phyloP scores from a whole-genome alignment of 164 flowering plant genomes.

The Hamamelis virginiana region DNA sequence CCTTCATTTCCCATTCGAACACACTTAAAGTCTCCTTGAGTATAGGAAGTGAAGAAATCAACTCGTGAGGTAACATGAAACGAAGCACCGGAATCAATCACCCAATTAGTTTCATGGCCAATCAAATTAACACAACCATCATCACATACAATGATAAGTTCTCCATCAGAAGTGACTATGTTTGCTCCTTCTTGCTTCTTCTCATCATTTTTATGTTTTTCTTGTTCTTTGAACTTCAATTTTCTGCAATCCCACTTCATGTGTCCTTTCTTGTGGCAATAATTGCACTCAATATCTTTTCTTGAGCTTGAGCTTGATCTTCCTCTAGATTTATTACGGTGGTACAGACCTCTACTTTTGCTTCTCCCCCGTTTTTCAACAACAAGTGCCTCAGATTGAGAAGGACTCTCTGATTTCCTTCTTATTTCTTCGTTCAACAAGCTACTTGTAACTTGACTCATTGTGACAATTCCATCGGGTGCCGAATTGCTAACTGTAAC shows the following conservation, averaged over 20 bases:
- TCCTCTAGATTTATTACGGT: not conserved
- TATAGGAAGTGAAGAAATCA: constrained; percentile 17
- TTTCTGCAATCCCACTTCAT: too few species aligned
- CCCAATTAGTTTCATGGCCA: too few species aligned
- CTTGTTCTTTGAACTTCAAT: too few species aligned
- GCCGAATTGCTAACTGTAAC: constrained; percentile 4
- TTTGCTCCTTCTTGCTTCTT: too few species aligned
- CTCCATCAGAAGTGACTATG: too few species aligned
- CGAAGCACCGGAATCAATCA: not conserved
- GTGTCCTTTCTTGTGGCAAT: too few species aligned
- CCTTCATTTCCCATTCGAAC: constrained; percentile 24
- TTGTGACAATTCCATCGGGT: not conserved
- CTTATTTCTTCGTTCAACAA: constrained; percentile 3
- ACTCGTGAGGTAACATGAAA: constrained; percentile 5
- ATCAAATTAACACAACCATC: too few species aligned
- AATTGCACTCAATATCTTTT: too few species aligned
- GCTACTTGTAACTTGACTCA: constrained; percentile 13
- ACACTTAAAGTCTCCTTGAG: constrained; percentile 7
- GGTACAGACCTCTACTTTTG: not conserved
- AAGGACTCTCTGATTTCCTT: not conserved
- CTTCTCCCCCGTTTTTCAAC: not conserved
- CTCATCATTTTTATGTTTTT: too few species aligned
- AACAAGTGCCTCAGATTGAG: not conserved
- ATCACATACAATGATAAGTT: too few species aligned
- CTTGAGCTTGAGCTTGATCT: not conserved